Evolutionary conservation across 2,329 filamentous ascomycete genomes (phyloP).

Genomic region (Paecilomyces sp.): DNA sequence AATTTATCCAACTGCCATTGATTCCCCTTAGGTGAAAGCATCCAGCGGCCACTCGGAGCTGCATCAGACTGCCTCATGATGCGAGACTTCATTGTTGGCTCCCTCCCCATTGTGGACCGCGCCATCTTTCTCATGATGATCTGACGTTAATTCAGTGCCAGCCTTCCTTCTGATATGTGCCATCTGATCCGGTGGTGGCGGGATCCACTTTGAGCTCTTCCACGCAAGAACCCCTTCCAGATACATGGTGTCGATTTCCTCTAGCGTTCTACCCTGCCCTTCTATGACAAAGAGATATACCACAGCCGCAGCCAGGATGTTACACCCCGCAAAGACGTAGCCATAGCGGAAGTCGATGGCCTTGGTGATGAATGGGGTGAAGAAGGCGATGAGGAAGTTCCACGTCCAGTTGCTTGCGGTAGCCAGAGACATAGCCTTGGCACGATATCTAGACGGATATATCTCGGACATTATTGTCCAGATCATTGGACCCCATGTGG

Average conservation of each 20-base stretch:
- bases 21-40: no score
- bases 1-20: no score
- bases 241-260: conserved; percentile 78
- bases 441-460: conserved; percentile 48
- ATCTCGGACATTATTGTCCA: conserved; percentile 41
- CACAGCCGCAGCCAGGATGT: conserved; percentile 55
- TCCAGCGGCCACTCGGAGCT: no score
- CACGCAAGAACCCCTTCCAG: conserved; percentile 57
- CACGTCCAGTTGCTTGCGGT: conserved; percentile 73
- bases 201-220: conserved; percentile 49
- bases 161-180: background rate
- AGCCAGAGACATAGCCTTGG: conserved; percentile 71
- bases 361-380: conserved; percentile 70
- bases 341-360: conserved; percentile 70
- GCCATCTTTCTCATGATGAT: background rate
- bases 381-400: conserved; percentile 72
- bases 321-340: conserved; percentile 71
- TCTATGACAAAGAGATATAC: conserved; percentile 76
- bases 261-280: conserved; percentile 63
- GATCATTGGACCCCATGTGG: conserved; percentile 60
- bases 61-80: background rate
- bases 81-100: background rate
- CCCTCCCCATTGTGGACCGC: background rate
- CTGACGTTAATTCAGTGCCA: background rate
- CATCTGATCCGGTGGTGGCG: conserved; percentile 14